Base-by-base conservation (phyloP, 2,329 filamentous ascomycete genomes). In the Phialophora macrospora region DNA sequence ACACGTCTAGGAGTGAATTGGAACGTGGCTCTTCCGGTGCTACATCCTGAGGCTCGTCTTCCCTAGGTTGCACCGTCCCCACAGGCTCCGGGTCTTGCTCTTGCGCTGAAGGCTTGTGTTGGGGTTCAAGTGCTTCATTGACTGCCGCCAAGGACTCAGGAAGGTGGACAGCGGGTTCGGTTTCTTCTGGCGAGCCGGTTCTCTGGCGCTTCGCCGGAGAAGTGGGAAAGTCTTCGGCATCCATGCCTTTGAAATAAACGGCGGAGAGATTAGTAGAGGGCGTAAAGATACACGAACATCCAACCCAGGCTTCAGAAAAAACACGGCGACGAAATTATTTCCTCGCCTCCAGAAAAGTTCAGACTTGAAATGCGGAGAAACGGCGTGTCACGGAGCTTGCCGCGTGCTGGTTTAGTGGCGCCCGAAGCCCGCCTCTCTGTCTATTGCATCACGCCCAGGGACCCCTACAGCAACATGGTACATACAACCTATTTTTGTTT, bases 191-290 rank as follows among this genome's bases (percentile, higher is more conserved):
- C 17, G 68, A 72, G 7, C 49, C 41, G 11, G 68, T 72, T 32
- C 68, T 49, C 41, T 70, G 68, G 9, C 70, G 64, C 57, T 72
- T 72, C 3, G 70, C 58, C n/a, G 70, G 68, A 26, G 68, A 68
- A 26, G 64, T 70, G 48, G 69, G 66, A 46, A 72, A 68, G 9
- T 72, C 70, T 55, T 66, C 62, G 8, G 55, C 56, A 12, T 69
- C 69, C 69, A 71, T 71, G 24, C 4, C 14, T 60, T 11, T 2
- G 6, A 44, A 44, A 6, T n/a, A n/a, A n/a, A 44, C 38, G 38
- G 14, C 17, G 38, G 17, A 44, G 17, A 44, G 17, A 44, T n/a
- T 17, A n/a, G 38, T n/a, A 17, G 14, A n/a, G 0, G n/a, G 14
- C 17, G 38, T 44, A n/a, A 8, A 44, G 17, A 20, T n/a, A 44